phyloP scores from a whole-genome alignment of 2,329 filamentous ascomycete species.

The Onygenales sp. region DNA sequence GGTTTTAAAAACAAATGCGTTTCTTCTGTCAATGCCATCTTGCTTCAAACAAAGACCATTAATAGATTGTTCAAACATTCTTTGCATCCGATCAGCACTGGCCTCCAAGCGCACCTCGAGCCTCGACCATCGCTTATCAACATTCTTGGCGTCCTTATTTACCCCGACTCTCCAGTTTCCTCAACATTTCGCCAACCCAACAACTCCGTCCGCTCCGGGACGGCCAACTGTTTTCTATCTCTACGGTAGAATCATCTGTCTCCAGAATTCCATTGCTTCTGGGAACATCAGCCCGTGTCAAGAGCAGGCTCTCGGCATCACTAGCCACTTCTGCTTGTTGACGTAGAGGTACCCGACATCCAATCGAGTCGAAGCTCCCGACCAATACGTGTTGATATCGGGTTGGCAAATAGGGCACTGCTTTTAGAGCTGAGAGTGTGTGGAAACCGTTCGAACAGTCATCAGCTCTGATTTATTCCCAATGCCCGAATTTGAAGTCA shows the following conservation, averaged over 20 bases:
- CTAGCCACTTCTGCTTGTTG: not conserved
- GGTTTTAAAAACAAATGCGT: not conserved
- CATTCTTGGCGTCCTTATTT: not conserved
- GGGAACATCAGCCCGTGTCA: not conserved
- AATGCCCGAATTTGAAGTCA: constrained; percentile 1
- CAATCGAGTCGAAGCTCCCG: not conserved
- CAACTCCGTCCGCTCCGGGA: not conserved
- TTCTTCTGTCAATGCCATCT: not conserved
- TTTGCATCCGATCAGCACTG: not conserved
- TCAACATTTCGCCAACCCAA: not conserved
- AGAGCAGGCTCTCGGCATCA: not conserved
- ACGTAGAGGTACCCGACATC: not conserved
- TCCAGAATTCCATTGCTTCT: not conserved
- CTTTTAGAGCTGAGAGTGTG: not conserved
- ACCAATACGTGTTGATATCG: constrained; percentile 4
- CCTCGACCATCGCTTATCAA: not conserved
- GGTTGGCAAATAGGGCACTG: constrained; percentile 2
- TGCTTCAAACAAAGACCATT: not conserved
- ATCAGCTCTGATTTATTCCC: not conserved
- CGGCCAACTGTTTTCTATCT: not conserved
- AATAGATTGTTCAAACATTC: not conserved
- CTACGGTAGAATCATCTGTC: not conserved
- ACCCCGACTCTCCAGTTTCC: not conserved
- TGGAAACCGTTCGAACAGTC: not conserved
- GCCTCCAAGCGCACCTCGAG: not conserved